Conservation (phyloP, 1,139 yeast species). For the Kodamaea sp. region DNA sequence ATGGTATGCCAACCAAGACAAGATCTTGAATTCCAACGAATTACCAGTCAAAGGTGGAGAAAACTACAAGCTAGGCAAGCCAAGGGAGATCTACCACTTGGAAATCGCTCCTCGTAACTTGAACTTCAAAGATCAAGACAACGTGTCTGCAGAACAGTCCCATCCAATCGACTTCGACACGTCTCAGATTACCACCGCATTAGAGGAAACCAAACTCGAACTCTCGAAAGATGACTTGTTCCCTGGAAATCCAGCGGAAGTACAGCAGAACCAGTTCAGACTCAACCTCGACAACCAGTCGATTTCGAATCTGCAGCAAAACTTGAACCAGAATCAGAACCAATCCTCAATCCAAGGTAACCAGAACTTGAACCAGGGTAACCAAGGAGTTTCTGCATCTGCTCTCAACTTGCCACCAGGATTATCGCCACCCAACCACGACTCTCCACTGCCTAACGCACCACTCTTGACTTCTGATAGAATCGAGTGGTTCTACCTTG, state of each 20-base stretch:
- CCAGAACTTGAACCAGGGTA: no score
- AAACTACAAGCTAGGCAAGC: constrained; percentile 31
- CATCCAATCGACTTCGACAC: not conserved
- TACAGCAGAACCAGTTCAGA: not conserved
- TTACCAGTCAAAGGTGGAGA: constrained; percentile 29
- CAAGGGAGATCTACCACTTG: constrained; percentile 41
- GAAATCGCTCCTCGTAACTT: constrained; percentile 20
- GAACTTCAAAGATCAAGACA: constrained; percentile 1
- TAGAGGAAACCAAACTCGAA: not conserved
- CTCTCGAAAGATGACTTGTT: no score
- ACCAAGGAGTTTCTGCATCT: no score
- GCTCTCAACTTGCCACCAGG: constrained; percentile 22
- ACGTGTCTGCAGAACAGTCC: not conserved
- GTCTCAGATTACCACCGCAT: not conserved
- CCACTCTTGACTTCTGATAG: constrained; percentile 32
- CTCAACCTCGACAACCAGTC: not conserved
- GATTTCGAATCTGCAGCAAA: not conserved
- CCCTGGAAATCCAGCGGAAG: not conserved
- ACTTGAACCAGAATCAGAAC: not conserved
- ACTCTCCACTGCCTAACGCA: constrained; percentile 7
- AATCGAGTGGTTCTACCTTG: constrained; percentile 72
- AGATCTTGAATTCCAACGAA: constrained; percentile 27
- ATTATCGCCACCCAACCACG: constrained; percentile 11
- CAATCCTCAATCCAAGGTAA: not conserved
- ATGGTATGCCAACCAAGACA: constrained; percentile 48